Evolutionary conservation across 1,284 basidiomycete genomes (phyloP).

Genomic region (Agroathelia rolfsii): DNA sequence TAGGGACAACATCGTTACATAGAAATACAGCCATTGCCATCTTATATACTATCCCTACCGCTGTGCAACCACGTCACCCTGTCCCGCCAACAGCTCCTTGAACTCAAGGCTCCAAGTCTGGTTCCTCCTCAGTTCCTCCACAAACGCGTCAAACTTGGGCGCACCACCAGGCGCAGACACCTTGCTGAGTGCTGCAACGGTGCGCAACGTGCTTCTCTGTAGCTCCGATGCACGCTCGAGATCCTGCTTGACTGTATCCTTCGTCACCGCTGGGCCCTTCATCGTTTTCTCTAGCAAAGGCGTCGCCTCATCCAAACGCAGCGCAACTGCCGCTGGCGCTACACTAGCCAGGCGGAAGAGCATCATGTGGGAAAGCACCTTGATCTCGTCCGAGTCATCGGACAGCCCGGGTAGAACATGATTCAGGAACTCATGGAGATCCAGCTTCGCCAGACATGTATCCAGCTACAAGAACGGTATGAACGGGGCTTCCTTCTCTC

Average conservation of each 20-base stretch:
- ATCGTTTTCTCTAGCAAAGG: constrained; percentile 79
- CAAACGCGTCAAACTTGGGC: constrained; percentile 67
- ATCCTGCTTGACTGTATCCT: constrained; percentile 96
- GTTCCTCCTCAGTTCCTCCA: constrained; percentile 57
- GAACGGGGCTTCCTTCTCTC: too few relatives aligned
- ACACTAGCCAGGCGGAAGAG: constrained; percentile 84
- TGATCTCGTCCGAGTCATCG: constrained; percentile 94
- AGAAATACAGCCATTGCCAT: too few relatives aligned
- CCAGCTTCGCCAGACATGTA: constrained; percentile 80
- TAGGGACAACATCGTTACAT: too few relatives aligned
- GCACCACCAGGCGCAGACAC: constrained; percentile 40
- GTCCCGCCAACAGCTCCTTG: constrained; percentile 37
- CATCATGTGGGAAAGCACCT: constrained; percentile 93
- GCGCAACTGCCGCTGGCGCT: constrained; percentile 70
- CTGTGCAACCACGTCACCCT: too few relatives aligned
- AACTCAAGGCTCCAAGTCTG: constrained; percentile 59
- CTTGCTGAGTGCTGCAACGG: constrained; percentile 78
- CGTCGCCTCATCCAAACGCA: constrained; percentile 77
- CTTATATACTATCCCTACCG: too few relatives aligned
- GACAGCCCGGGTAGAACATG: constrained; percentile 77
- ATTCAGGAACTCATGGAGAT: constrained; percentile 76
- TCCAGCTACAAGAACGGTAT: constrained; percentile 61
- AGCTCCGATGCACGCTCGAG: constrained; percentile 89
- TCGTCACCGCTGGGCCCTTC: constrained; percentile 84
- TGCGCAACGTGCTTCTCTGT: constrained; percentile 80